These are phyloP conservation scores for Deinandra increscens DNA, from an alignment of 129 eudicot species.

Conservation along the genomic window DNA sequence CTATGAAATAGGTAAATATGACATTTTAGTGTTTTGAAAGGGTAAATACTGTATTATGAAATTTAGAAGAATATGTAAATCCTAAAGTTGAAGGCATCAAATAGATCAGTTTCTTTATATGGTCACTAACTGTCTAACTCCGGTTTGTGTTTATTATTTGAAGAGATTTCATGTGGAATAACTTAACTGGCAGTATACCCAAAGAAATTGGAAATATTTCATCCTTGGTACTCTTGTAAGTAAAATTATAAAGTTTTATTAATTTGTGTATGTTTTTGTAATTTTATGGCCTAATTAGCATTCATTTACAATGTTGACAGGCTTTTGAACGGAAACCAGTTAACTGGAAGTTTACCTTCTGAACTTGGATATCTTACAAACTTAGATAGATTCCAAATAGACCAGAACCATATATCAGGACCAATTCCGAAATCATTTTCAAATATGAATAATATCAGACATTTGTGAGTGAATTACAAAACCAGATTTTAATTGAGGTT, in stretches of 20 bases:
- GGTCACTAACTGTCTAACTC: conserved; percentile 23
- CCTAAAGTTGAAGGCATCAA: neutral
- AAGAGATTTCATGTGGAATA: conserved; percentile 92
- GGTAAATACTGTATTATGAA: neutral
- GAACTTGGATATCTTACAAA: conserved; percentile 71
- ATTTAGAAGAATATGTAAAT: neutral
- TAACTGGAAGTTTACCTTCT: conserved; percentile 65
- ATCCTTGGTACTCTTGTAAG: conserved; percentile 75
- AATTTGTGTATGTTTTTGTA: neutral
- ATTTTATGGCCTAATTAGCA: conserved; percentile 1
- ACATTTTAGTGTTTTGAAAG: neutral
- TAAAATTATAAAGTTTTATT: neutral
- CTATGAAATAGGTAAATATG: neutral
- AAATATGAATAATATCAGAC: conserved; percentile 51
- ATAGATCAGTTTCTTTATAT: neutral
- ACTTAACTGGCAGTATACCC: conserved; percentile 65
- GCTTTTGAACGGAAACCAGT: conserved; percentile 77
- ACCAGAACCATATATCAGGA: conserved; percentile 73
- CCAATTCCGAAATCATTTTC: conserved; percentile 67
- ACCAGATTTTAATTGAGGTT: neutral
- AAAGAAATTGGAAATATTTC: conserved; percentile 67
- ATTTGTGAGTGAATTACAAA: conserved; percentile 56
- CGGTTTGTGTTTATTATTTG: conserved; percentile 8
- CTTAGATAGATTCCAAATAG: conserved; percentile 66
- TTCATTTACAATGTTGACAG: conserved; percentile 40